These are phyloP conservation scores for Staphylotrichum longicolle DNA, from an alignment of 495 filamentous ascomycete genomes.

Conservation along the genomic window DNA sequence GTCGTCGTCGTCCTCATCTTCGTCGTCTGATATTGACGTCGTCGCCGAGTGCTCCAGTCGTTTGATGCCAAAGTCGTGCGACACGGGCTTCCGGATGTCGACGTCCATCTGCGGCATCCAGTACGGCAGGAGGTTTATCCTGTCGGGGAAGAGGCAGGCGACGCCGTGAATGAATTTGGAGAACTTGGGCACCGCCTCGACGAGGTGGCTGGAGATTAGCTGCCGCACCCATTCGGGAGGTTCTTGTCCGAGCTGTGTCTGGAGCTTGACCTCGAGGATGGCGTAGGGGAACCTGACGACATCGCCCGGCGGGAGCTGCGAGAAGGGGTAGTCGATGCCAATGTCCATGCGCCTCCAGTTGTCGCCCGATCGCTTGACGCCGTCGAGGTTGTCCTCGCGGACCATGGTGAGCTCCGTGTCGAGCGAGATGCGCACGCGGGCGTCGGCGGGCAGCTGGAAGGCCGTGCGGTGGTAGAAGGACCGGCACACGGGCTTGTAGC, in stretches of 20 bases:
- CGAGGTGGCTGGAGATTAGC: conserved; percentile 85
- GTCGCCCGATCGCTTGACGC: conserved; percentile 66
- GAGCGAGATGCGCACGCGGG: conserved; percentile 91
- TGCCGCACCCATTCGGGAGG: conserved; percentile 95
- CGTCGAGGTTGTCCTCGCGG: conserved; percentile 92
- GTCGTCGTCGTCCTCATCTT: conserved; percentile 37
- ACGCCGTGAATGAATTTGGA: conserved; percentile 98
- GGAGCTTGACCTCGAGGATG: conserved; percentile 94
- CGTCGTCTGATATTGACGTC: conserved; percentile 73
- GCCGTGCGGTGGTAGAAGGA: conserved; percentile 98
- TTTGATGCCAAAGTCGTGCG: conserved; percentile 83
- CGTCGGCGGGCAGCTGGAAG: conserved; percentile 95
- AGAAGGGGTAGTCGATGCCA: conserved; percentile 92
- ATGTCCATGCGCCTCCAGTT: conserved; percentile 99
- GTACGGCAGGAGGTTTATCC: conserved; percentile 88
- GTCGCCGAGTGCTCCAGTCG: conserved; percentile 70
- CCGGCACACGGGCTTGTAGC: conserved; percentile 79
- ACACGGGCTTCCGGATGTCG: conserved; percentile 91
- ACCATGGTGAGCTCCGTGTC: conserved; percentile 95
- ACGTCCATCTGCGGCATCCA: conserved; percentile 99
- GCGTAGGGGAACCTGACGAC: conserved; percentile 93
- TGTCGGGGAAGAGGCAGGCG: conserved; percentile 78
- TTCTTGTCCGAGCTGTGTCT: conserved; percentile 95
- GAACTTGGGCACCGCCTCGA: conserved; percentile 98
- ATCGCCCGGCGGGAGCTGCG: conserved; percentile 79